These are phyloP conservation scores for Cercospora zeina DNA, from an alignment of 2,329 filamentous ascomycete species.

Conservation along the genomic window DNA sequence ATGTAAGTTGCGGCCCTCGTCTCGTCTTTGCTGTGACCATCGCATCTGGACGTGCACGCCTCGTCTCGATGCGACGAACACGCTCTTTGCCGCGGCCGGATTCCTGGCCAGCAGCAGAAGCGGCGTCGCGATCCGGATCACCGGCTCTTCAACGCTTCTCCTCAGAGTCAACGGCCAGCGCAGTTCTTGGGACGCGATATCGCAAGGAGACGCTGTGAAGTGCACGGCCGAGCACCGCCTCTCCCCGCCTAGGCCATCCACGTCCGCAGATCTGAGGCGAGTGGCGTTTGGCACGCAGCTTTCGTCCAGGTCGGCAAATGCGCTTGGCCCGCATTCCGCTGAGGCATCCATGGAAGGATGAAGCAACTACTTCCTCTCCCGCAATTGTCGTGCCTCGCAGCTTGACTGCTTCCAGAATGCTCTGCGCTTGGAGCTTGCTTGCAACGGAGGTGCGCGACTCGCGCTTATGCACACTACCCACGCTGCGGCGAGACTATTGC, in stretches of 20 bases:
- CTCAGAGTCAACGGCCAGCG: neutral
- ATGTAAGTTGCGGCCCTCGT: slow-evolving; percentile 24
- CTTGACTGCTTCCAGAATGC: slow-evolving; percentile 13
- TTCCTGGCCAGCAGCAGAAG: neutral
- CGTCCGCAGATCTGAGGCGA: neutral
- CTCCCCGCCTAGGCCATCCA: neutral
- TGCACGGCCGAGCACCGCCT: slow-evolving; percentile 12
- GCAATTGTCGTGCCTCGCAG: neutral
- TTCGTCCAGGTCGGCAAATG: neutral
- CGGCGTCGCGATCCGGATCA: neutral
- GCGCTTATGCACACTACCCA: slow-evolving; percentile 5
- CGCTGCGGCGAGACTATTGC: slow-evolving; percentile 7
- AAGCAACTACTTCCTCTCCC: neutral
- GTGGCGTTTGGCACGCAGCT: slow-evolving; percentile 8
- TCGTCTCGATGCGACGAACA: slow-evolving; percentile 14
- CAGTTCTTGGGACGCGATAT: neutral
- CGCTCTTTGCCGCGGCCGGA: neutral
- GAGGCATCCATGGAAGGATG: neutral
- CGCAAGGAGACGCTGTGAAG: neutral
- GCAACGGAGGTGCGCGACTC: neutral
- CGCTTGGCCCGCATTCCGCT: neutral
- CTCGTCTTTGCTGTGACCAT: slow-evolving; percentile 12
- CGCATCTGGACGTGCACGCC: neutral
- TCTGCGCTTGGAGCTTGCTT: neutral
- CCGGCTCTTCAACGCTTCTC: neutral